A percentile compares a stretch with the other conserved stretches of the same genome.
Evolutionary conservation across 2,329 filamentous ascomycete genomes (phyloP).

Genomic region (Penicillium rolfsii): DNA sequence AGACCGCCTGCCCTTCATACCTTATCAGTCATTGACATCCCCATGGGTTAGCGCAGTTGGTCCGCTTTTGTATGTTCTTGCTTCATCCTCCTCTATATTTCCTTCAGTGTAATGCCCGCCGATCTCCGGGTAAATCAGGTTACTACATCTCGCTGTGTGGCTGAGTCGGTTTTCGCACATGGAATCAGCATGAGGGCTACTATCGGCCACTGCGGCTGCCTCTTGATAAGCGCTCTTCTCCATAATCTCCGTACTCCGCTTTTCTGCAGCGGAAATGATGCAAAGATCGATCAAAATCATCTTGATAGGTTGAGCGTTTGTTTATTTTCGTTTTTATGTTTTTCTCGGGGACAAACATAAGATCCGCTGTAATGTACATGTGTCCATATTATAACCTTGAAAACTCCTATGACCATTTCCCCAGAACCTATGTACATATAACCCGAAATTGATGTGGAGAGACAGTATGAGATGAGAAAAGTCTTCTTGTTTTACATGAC

Average conservation of each 20-base stretch:
- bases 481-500: slow-evolving; percentile 28
- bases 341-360: not conserved
- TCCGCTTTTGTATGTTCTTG: too few species aligned
- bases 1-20: too few species aligned
- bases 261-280: not conserved
- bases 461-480: not conserved
- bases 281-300: not conserved
- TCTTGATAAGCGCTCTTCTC: slow-evolving; percentile 11
- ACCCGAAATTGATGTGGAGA: slow-evolving; percentile 11
- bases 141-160: too few species aligned
- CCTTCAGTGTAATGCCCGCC: too few species aligned
- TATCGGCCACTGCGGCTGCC: not conserved
- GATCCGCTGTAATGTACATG: not conserved
- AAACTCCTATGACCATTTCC: slow-evolving; percentile 13
- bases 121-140: too few species aligned
- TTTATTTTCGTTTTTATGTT: not conserved
- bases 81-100: too few species aligned
- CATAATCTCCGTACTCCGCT: slow-evolving; percentile 17
- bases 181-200: too few species aligned
- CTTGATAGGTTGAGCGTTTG: not conserved
- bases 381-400: not conserved
- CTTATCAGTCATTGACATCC: too few species aligned
- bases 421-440: slow-evolving; percentile 8
- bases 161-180: too few species aligned
- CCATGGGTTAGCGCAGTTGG: too few species aligned